Evolutionary conservation across 495 filamentous ascomycete species (phyloP), one percentile per base, ranked within the genome.

Genomic region (Aspergillus ellipticus): DNA sequence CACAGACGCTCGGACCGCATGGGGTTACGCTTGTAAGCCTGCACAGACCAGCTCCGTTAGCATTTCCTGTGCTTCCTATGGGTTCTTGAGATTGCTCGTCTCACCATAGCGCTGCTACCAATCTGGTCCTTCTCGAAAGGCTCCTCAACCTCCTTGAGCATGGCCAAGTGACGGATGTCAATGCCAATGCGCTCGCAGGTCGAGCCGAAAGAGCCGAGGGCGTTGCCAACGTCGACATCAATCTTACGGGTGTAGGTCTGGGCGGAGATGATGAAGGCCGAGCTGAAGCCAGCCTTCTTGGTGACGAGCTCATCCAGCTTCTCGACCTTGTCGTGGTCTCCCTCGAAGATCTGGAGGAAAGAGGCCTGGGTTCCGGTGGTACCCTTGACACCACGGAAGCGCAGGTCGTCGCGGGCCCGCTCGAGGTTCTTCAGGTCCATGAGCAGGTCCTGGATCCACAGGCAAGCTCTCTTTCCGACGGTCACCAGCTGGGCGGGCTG

Each of bases 1-100:
- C 82, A 90, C 54, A 96, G 83, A 58, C 92, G 82, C 74, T 98
- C 94, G 39, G 79, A 89, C 41, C 92, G 86, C 89, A 96, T 96
- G 15, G 88, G 88, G 72, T 96, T 96, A 47, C 87, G 79, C 76
- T 96, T 97, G 75, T 94, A 97, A 8, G 91, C 91, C 89, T 78
- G 37, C 21, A 51, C 15, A n/a, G 45, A 29, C 24, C 22, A 26
- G 54, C 8, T 22, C 10, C 22, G 70, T 73, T 64, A 66, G 56
- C 22, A 42, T 45, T 35, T 48, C 33, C 49, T 53, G 46, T 6
- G 20, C 1, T 31, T 33, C 16, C 21, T 0, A n/a, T 42, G 37
- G 20, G 35, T 20, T 43, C 37, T 53, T 42, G 26, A 19, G 56
- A 10, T 43, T 19, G 62, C 74, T 28, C 7, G 24, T 28, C 24